phyloP scores from a whole-genome alignment of 169 alveolate species.

The Cryptosporidium parvum region DNA sequence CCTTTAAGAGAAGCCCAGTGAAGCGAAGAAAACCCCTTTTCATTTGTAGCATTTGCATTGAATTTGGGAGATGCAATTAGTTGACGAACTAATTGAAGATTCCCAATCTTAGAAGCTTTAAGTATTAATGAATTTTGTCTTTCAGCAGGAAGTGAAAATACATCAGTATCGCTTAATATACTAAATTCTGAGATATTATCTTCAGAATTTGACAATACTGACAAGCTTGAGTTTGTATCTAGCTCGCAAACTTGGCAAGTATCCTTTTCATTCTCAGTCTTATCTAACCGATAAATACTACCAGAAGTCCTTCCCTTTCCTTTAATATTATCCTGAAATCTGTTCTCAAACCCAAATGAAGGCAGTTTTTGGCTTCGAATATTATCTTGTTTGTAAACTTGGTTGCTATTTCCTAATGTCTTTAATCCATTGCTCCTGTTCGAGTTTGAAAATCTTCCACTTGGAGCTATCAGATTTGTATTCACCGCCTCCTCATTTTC shows the following conservation, averaged over 20 bases:
- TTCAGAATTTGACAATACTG: constrained; percentile 22
- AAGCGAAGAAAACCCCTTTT: constrained; percentile 60
- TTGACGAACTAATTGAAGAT: constrained; percentile 26
- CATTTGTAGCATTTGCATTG: constrained; percentile 39
- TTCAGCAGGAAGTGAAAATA: constrained; percentile 33
- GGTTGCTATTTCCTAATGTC: constrained; percentile 12
- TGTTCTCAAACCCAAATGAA: constrained; percentile 11
- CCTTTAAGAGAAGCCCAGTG: constrained; percentile 74
- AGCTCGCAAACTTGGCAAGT: background rate
- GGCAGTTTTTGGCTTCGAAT: background rate
- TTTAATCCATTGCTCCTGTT: constrained; percentile 12
- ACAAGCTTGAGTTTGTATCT: background rate
- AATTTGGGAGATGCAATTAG: constrained; percentile 21
- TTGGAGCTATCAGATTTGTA: constrained; percentile 22
- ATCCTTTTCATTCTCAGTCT: constrained; percentile 10
- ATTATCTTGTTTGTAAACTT: background rate
- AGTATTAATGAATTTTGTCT: constrained; percentile 37
- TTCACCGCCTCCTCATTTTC: constrained; percentile 49
- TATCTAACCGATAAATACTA: background rate
- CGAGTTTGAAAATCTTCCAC: constrained; percentile 38
- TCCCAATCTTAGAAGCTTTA: constrained; percentile 50
- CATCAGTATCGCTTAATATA: background rate
- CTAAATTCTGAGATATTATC: constrained; percentile 4
- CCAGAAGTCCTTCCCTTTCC: constrained; percentile 10
- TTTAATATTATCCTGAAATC: constrained; percentile 5